phyloP scores from a whole-genome alignment of 202 grass and related monocot genomes.

The Panicum virgatum region DNA sequence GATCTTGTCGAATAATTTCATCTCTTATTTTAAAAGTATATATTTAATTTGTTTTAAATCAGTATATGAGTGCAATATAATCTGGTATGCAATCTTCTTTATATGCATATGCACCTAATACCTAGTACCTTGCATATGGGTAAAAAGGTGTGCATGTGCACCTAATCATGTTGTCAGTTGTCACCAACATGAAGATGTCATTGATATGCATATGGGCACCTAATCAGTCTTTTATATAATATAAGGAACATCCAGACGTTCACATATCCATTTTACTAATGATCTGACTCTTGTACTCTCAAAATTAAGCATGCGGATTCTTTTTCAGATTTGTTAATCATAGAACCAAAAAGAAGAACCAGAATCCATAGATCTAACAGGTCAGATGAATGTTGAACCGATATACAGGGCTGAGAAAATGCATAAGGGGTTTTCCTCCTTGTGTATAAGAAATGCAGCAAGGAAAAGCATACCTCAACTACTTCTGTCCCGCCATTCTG shows the following conservation, averaged over 20 bases:
- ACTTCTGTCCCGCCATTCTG: constrained; percentile 99
- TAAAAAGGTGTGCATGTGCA: constrained; percentile 1
- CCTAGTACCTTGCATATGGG: neutral
- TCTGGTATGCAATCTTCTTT: too few relatives aligned
- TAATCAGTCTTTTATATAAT: neutral
- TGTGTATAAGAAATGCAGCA: neutral
- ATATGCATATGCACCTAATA: too few relatives aligned
- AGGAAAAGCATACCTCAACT: constrained; percentile 74
- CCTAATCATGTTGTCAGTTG: neutral
- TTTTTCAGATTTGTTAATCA: constrained; percentile 1
- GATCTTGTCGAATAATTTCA: neutral
- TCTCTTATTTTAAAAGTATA: neutral
- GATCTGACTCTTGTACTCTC: neutral
- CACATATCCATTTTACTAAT: neutral
- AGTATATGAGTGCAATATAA: neutral
- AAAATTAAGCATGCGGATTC: neutral
- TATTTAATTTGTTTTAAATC: neutral
- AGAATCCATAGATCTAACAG: neutral
- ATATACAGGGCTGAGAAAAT: neutral
- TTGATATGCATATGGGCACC: neutral
- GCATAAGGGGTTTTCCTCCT: neutral
- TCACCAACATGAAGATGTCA: neutral
- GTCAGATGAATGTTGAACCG: neutral
- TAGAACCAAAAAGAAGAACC: constrained; percentile 4
- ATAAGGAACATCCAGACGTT: neutral